Base-by-base conservation (phyloP, 2,329 filamentous ascomycete species). In the Colletotrichum chlorophyti region DNA sequence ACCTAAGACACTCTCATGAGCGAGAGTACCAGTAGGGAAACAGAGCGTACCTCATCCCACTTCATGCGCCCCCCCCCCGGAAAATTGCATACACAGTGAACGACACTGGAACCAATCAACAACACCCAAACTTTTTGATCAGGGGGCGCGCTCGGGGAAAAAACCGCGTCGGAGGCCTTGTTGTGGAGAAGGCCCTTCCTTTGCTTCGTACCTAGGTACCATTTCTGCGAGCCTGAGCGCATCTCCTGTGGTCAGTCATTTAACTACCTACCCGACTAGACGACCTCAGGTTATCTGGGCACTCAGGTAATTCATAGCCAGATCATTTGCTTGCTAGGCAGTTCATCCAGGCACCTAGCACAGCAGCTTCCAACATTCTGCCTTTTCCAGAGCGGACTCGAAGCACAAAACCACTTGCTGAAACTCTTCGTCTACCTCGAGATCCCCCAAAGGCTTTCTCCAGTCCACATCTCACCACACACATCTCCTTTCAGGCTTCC, bases 131-230 rank as follows among this genome's bases (percentile, higher is more conserved):
- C 10, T 15, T 14, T 31, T 29, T 32, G 17, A 32, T 26, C 31
- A 45, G 53, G 48, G 48, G 38, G 23, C 40, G 32, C 53, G 53
- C 48, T 57, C 38, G 47, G 38, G 21, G 53, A 37, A 23, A 45
- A 38, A 50, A 37, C 38, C 31, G 48, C 53, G 40, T 53, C 53
- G 21, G 32, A 45, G 19, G 31, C 27, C 9, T 43, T 37, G 12
- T 38, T 49, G 46, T 49, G n/a, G n/a, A n/a, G n/a, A n/a, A n/a
- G n/a, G n/a, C n/a, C n/a, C n/a, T n/a, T n/a, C n/a, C n/a, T n/a
- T n/a, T n/a, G n/a, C n/a, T n/a, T n/a, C n/a, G n/a, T n/a, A n/a
- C n/a, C n/a, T 37, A 23, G 45, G 45, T 32, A 19, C 43, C 26
- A 10, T 47, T 35, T 35, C 11, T 26, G 40, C 40, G n/a, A 11